Evolutionary conservation across 306 rosid species (phyloP), one percentile per base, ranked within the genome.

Genomic region (Quercus variabilis): DNA sequence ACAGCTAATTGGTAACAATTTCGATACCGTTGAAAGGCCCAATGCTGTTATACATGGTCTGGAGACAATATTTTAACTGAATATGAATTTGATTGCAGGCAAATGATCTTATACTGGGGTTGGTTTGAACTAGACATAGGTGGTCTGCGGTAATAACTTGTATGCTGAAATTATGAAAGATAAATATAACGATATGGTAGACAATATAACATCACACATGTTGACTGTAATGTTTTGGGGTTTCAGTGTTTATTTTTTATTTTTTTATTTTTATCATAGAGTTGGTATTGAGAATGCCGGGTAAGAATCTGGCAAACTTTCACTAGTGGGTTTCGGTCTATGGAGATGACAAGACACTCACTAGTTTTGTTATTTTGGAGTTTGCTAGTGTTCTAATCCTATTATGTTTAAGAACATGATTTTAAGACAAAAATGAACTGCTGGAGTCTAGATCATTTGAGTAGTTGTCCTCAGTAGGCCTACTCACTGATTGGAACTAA

Each of bases 261-360:
- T 8, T 2, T 38, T 8, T 38, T 0, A 12, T 64, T 46, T 20
- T 46, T 56, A 55, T 13, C 13, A 20, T 57, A 41, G 58, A 51
- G 38, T 74, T 31, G 78, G 26, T 21, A 73, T 30, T 73, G 78
- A 55, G 71, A 63, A 54, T 38, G 64, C 23, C 35, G 71, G 56
- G 11, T 63, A 65, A 55, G 79, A 65, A 28, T 60, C 84, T 74
- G 75, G 43, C 63, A 28, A 73, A 76, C 25, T 59, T 80, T 76
- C 59, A 43, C 49, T 71, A 6, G 68, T 82, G 26, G 60, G 20
- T 21, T 55, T 9, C 17, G 9, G n/a, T 55, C 19, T 55, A 26
- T 33, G 70, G 64, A 54, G 71, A 68, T 52, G 56, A 41, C 58
- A 77, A 55, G 55, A 38, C 60, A 19, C 19, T 33, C 30, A 14